These are phyloP conservation scores for Echium plantagineum DNA, from an alignment of 257 asterid species.

Conservation along the genomic window DNA sequence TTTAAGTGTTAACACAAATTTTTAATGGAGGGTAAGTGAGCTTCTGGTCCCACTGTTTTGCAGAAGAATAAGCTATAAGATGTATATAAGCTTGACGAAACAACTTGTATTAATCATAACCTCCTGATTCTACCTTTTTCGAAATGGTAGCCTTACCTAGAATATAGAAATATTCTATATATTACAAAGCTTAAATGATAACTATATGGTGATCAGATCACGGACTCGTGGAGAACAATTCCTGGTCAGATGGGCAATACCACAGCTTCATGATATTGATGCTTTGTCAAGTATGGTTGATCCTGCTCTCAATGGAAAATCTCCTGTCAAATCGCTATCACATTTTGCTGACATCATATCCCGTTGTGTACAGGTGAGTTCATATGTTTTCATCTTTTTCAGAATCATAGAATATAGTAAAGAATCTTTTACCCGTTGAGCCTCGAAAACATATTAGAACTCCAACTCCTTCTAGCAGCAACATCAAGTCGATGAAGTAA, in stretches of 20 bases:
- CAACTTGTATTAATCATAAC: too few species aligned
- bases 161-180: too few species aligned
- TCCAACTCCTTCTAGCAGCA: too few species aligned
- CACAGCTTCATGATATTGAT: slow-evolving; percentile 94
- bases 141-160: too few species aligned
- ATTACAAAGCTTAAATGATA: background rate
- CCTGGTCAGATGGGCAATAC: slow-evolving; percentile 90
- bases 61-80: too few species aligned
- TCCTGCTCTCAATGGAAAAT: slow-evolving; percentile 61
- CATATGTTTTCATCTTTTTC: background rate
- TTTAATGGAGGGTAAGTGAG: too few species aligned
- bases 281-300: slow-evolving; percentile 87
- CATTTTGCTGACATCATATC: slow-evolving; percentile 88
- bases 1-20: too few species aligned
- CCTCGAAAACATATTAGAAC: too few species aligned
- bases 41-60: too few species aligned
- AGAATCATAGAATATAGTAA: background rate
- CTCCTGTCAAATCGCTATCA: slow-evolving; percentile 69
- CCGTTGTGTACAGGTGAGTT: slow-evolving; percentile 80
- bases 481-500: background rate
- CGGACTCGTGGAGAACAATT: slow-evolving; percentile 77
- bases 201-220: slow-evolving; percentile 27
- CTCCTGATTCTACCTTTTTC: too few species aligned
- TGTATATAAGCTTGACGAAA: too few species aligned
- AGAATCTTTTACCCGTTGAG: background rate